Base-by-base conservation (phyloP, 192 early-diverging fungal genomes). In the Chytriomyces sp. region DNA sequence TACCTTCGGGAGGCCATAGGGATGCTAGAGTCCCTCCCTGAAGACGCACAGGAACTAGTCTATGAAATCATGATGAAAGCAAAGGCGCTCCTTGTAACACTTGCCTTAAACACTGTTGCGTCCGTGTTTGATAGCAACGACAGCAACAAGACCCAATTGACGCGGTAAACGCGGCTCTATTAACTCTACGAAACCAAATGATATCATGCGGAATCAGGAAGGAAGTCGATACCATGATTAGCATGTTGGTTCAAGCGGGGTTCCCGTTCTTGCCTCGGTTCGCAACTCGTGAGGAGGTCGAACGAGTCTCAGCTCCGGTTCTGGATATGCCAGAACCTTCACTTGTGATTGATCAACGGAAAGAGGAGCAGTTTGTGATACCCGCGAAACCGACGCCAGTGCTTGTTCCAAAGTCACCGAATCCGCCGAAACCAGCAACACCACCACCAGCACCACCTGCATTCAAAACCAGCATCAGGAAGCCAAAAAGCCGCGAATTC, bases 21-120 rank as follows among this genome's bases (percentile, higher is more conserved):
- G 16, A 0, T 59, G 8, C 50, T 71, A 3, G 69, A 71, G 57
- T 11, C 18, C 23, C 24, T 71, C 13, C 18, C 47, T 44, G 26
- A 57, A 11, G 50, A 24, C 11, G 16, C 10, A 7, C 69, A 71
- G 26, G 69, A 71, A 26, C 23, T 8, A 7, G 13, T 71, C 9
- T 71, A 59, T n/a, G 50, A 8, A 20, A 7, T 71, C 10, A 71
- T 71, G 69, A 26, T 43, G 20, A 50, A 71, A 57, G 69, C 69
- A n/a, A 71, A 71, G 35, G 69, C 7, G 13, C 18, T 71, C 8
- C 50, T 71, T 3, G 69, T 50, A 24, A 18, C 20, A 57, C 0
- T 60, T 5, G 50, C 69, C 18, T 26, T 71, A 3, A 28, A 11
- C 4, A 16, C 11, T 5, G 13, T 71, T 13, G 45, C 10, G 35